Evolutionary conservation across 345 rosid genomes (phyloP), one percentile per base, ranked within the genome.

Genomic region (Firmiana major): DNA sequence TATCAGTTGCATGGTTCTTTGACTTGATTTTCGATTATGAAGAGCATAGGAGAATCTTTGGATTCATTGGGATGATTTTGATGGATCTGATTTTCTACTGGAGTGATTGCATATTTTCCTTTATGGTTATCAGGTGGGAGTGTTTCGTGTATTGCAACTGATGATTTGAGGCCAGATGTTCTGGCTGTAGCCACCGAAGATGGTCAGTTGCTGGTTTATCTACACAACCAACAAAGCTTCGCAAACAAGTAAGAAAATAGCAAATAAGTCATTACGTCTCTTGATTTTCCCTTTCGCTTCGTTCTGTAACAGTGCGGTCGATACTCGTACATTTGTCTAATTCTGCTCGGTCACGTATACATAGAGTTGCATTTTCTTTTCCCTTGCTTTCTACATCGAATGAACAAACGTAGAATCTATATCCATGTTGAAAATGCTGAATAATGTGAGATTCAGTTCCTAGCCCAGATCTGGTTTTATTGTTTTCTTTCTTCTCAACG

Each of bases 181-280:
- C 15, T 93, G 46, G 93, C 90, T 19, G 79, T 88, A 54, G 90
- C 87, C 51, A 88, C 86, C 63, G 81, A 82, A 66, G 89, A 82
- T 19, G 97, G 97, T 68, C 89, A 90, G 83, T 80, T 95, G 73
- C 79, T 91, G 77, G 84, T 95, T 28, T 95, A 86, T 85, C 73
- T 76, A 48, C 87, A 77, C 63, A 58, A 7, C 22, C 38, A 77
- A 46, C 40, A 42, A 63, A 46, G 6, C 45, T 19, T 22, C 17
- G 58, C 43, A 62, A 42, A 46, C 19, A 54, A 17, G n/a, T 13
- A 26, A 28, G 69, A 17, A 64, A 9, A 21, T 51, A 16, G 55
- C 19, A 51, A 6, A 24, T 59, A 59, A 59, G 34, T 17, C 4
- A 4, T 59, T 59, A 31, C 42, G 10, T 62, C 21, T 62, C 24